A percentile compares a stretch with the other conserved stretches of the same genome.
phyloP scores from a whole-genome alignment of 2,329 filamentous ascomycete genomes.

The Scorias spongiosa region DNA sequence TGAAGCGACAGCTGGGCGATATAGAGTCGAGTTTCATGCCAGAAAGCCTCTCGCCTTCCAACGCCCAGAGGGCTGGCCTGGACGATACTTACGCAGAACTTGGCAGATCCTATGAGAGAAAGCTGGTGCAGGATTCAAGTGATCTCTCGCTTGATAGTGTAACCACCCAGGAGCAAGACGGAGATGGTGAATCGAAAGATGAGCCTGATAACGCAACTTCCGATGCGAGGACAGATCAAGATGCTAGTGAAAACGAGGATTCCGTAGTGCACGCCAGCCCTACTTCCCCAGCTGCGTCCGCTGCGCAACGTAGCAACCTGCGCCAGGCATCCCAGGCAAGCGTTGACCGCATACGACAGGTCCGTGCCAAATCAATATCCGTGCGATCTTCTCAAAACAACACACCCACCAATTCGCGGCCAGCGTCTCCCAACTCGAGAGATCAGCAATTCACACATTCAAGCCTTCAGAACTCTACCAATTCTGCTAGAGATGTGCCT shows the following conservation, averaged over 20 bases:
- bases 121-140: conserved; percentile 3
- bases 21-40: conserved; percentile 50
- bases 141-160: conserved; percentile 4
- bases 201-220: conserved; percentile 23
- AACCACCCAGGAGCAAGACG: neutral
- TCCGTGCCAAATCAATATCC: neutral
- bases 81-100: conserved; percentile 32
- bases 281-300: conserved; percentile 29
- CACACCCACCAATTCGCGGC: neutral
- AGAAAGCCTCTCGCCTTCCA: conserved; percentile 28
- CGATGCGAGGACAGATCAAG: conserved; percentile 13
- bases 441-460: neutral
- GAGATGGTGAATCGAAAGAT: conserved; percentile 5
- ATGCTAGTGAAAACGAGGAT: conserved; percentile 7
- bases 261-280: conserved; percentile 9
- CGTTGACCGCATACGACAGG: neutral
- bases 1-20: conserved; percentile 44
- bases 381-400: neutral
- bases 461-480: neutral
- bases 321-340: conserved; percentile 4
- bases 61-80: conserved; percentile 17
- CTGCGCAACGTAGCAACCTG: conserved; percentile 19
- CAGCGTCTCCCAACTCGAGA: neutral
- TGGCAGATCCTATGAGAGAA: conserved; percentile 8
- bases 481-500: conserved; percentile 1